phyloP scores from a whole-genome alignment of 805 yeast genomes.

The Kluyveromyces dobzhanskii region DNA sequence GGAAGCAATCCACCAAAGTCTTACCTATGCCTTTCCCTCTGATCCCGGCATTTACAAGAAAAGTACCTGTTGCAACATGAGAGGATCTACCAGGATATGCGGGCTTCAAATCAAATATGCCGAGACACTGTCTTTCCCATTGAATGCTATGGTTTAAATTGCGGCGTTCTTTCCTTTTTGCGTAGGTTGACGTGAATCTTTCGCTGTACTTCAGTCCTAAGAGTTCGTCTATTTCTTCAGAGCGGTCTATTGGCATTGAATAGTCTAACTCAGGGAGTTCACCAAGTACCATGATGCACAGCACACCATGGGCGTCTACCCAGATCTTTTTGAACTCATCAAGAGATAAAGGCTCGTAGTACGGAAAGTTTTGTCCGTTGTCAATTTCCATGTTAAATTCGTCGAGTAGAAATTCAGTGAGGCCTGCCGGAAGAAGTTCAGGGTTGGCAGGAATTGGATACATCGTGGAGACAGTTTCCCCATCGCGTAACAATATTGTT shows the following conservation, averaged over 20 bases:
- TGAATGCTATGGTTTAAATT: slow-evolving; percentile 37
- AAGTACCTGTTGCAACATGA: slow-evolving; percentile 85
- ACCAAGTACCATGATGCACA: slow-evolving; percentile 60
- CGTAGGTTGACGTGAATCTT: slow-evolving; percentile 21
- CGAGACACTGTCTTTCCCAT: slow-evolving; percentile 92
- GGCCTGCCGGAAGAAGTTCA: slow-evolving; percentile 58
- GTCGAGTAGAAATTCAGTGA: slow-evolving; percentile 75
- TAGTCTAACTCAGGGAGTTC: slow-evolving; percentile 48
- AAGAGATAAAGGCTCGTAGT: slow-evolving; percentile 67
- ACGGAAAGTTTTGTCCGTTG: slow-evolving; percentile 80
- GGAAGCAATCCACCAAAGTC: slow-evolving; percentile 70
- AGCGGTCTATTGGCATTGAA: slow-evolving; percentile 13
- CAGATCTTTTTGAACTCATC: slow-evolving; percentile 77
- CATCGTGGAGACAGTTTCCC: slow-evolving; percentile 87
- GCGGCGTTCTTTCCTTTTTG: slow-evolving; percentile 21
- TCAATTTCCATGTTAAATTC: slow-evolving; percentile 91
- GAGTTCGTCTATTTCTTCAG: slow-evolving; percentile 11
- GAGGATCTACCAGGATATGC: slow-evolving; percentile 89
- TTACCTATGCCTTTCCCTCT: slow-evolving; percentile 88
- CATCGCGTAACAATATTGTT: slow-evolving; percentile 75
- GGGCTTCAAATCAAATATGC: slow-evolving; percentile 77
- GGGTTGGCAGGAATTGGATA: slow-evolving; percentile 69
- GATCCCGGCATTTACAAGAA: slow-evolving; percentile 86
- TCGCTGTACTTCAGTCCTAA: not conserved
- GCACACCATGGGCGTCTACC: slow-evolving; percentile 54